Evolutionary conservation across 192 early-diverging fungal species (phyloP), one percentile per base, ranked within the genome.

Genomic region (Coemansia sp.): DNA sequence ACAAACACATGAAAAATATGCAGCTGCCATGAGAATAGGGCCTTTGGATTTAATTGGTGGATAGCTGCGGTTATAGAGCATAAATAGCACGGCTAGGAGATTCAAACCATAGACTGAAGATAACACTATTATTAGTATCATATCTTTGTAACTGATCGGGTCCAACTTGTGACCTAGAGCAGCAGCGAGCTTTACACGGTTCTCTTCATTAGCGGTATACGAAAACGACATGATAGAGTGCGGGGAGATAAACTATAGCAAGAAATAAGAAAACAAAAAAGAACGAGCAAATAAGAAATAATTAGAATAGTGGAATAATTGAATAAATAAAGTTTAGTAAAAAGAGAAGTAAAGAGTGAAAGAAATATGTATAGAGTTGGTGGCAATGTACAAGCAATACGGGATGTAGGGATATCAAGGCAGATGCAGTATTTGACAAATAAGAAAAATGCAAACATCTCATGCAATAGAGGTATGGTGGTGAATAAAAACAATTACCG

Each of bases 1-100:
- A 34, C 51, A 71, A 5, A 66, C 46, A 30, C 67, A 60, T 3
- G 58, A 54, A 0, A 58, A 20, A 5, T 48, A 50, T 0, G 62
- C 64, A 0, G 45, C 40, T 0, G 53, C 67, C 67, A 77, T 70
- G n/a, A 77, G 29, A 1, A 54, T 5, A 1, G 67, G 67, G 44
- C 52, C 50, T 27, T 77, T 77, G 24, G 58, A 58, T 36, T 77
- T 77, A 8, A 77, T 30, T 6, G 74, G 67, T 34, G 74, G 63
- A 24, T 70, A 77, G 11, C 37, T 32, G 13, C 67, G 67, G 40
- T 77, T 67, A 35, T 43, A 51, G 2, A 77, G 45, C 40, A 77
- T 47, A 22, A 63, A 77, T 9, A 57, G 9, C 0, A 67, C 67
- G 0, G 64, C 62, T 1, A 77, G 1, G 0, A 77, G 44, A 40